Percentiles rank a stretch among this genome's conserved stretches.
These are phyloP conservation scores for Claviceps capensis DNA, from an alignment of 2,329 filamentous ascomycete species.

Conservation along the genomic window DNA sequence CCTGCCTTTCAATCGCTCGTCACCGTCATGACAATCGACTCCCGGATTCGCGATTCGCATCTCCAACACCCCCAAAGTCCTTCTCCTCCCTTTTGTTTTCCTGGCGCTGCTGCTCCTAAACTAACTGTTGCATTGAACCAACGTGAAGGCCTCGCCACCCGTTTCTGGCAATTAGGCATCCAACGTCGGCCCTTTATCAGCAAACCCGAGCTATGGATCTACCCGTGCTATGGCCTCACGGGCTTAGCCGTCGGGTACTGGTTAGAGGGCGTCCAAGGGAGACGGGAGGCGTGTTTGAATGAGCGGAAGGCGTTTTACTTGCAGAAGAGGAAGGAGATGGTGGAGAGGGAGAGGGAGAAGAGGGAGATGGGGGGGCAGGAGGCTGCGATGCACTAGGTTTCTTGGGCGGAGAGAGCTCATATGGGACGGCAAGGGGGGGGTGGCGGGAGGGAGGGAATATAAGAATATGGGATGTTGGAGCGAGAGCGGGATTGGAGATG, in stretches of 20 bases:
- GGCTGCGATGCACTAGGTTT: neutral
- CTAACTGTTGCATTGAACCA: too few relatives aligned
- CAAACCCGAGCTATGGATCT: slow-evolving; percentile 73
- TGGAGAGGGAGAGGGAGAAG: slow-evolving; percentile 22
- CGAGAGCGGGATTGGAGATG: too few relatives aligned
- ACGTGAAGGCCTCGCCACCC: slow-evolving; percentile 66
- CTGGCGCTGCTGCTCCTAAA: neutral
- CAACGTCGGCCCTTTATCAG: slow-evolving; percentile 95
- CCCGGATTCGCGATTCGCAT: neutral
- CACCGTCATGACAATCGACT: neutral
- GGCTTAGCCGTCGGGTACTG: slow-evolving; percentile 91
- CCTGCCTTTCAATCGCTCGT: too few relatives aligned
- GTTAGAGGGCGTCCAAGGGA: slow-evolving; percentile 78
- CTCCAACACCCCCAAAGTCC: neutral
- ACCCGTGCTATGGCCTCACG: slow-evolving; percentile 75
- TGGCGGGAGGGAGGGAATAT: too few relatives aligned
- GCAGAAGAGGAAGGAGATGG: slow-evolving; percentile 72
- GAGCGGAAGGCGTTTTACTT: slow-evolving; percentile 70
- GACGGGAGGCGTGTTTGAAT: slow-evolving; percentile 61
- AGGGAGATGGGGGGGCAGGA: slow-evolving; percentile 7
- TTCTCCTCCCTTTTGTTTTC: neutral
- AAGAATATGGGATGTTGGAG: neutral
- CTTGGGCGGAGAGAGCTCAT: too few relatives aligned
- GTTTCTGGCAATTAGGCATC: slow-evolving; percentile 94
- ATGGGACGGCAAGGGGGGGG: neutral